phyloP scores from a whole-genome alignment of 2,329 filamentous ascomycete genomes.

The Neonectria ditissima region DNA sequence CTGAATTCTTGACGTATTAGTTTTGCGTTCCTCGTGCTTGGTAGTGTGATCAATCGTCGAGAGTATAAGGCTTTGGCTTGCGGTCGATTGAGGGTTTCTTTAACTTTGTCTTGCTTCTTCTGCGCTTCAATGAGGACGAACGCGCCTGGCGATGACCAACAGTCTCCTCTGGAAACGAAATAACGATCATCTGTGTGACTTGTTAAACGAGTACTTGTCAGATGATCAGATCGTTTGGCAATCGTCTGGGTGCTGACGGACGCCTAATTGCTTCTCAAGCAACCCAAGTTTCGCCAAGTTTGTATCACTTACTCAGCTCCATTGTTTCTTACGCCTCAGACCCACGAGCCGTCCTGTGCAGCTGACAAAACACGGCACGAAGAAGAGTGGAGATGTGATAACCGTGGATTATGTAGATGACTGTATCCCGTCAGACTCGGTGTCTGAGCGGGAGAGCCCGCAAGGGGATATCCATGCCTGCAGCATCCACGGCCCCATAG shows the following conservation, averaged over 20 bases:
- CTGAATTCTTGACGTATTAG: not conserved
- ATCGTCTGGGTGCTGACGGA: not conserved
- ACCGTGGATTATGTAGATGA: not conserved
- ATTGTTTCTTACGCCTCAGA: constrained; percentile 5
- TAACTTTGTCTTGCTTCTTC: not conserved
- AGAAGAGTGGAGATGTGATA: constrained; percentile 2
- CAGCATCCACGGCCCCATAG: constrained; percentile 11
- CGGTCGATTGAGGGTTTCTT: not conserved
- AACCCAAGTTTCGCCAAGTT: not conserved
- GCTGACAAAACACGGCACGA: not conserved
- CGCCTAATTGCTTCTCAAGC: not conserved
- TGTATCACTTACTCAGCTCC: not conserved
- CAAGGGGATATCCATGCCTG: constrained; percentile 24
- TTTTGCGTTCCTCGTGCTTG: not conserved
- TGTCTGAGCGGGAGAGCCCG: constrained; percentile 20
- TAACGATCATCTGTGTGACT: not conserved
- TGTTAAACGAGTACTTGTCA: not conserved
- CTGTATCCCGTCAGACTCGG: not conserved
- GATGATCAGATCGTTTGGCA: not conserved
- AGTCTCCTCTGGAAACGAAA: not conserved
- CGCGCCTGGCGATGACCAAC: not conserved
- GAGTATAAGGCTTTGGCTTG: not conserved
- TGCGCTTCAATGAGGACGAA: not conserved
- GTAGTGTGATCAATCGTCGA: not conserved
- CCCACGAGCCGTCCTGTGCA: not conserved